Base-by-base conservation (phyloP, 768 basidiomycete species). In the Mycena floridula region DNA sequence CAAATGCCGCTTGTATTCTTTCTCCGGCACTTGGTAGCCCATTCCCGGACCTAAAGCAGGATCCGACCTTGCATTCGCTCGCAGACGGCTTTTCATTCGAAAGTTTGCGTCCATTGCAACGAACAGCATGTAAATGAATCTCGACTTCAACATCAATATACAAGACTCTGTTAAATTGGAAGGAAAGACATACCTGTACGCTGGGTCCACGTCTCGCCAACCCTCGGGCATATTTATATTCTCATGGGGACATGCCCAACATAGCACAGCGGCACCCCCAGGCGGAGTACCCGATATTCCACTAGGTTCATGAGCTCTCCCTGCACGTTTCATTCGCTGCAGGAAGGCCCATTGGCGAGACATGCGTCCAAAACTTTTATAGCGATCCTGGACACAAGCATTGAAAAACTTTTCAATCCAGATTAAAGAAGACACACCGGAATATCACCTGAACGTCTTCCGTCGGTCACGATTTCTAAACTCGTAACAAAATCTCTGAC, bases 401-500 rank as follows among this genome's bases (percentile, higher is more conserved):
- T n/a, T n/a, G n/a, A n/a, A n/a, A n/a, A n/a, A n/a, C n/a, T n/a
- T n/a, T n/a, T n/a, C n/a, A n/a, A n/a, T n/a, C n/a, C n/a, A n/a
- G n/a, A n/a, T n/a, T n/a, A n/a, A n/a, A n/a, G n/a, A n/a, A n/a
- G n/a, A 44, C 25, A 35, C 27, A 52, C 51, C 16, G 37, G 35
- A n/a, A 35, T 27, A 1, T 21, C 25, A 30, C 38, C 26, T 3
- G 50, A 32, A 4, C 40, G 16, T 5, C 25, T 43, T 27, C 46
- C 44, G 26, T 52, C 45, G 5, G 51, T 47, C 9, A 46, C 20
- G 8, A 27, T 27, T 24, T 37, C 44, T 25, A 47, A 24, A 7
- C 32, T 26, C 18, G 28, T 30, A 23, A 49, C 44, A 46, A 20
- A 41, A 24, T 49, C 49, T 24, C 21, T 23, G n/a, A 35, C 40